Base-by-base conservation (phyloP, 176 grass and related monocot species). In the Carex kokanica region DNA sequence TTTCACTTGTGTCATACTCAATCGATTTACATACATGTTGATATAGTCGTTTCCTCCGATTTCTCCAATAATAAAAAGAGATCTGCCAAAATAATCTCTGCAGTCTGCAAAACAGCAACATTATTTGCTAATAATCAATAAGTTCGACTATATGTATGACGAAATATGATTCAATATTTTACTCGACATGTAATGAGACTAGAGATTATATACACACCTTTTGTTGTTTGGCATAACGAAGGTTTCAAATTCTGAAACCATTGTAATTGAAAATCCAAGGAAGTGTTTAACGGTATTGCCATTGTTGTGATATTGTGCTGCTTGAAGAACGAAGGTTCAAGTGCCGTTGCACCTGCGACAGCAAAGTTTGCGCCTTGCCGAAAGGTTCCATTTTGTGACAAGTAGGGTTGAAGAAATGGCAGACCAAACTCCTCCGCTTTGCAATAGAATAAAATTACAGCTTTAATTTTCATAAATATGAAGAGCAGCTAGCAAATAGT, bases 231-330 rank as follows among this genome's bases (percentile, higher is more conserved):
- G 88, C 92, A 92, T 14, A 92, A 62, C 1, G 78, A 90, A 74
- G 88, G 86, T 64, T 88, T 89, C 25, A 90, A 59, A n/a, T 86
- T 23, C 68, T 90, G 70, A 69, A 92, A 94, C 88, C 86, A 88
- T 49, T 14, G 4, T 17, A 94, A 51, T 62, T 94, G 92, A 29
- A 84, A 82, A 6, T 59, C 25, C 10, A 94, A 74, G 5, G 92
- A 91, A 29, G 16, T 77, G n/a, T 94, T 79, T 18, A 86, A 71
- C 58, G 77, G 66, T 17, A 7, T 54, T 8, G 71, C 23, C 0
- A 41, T 0, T 11, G 47, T 64, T 0, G 80, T 84, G 24, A 86
- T 27, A 54, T 84, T 83, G 34, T 84, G 57, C 54, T 78, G 20
- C 40, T 64, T 24, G 54, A 95, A 85, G 86, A 90, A 88, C 11